Evolutionary conservation across 2,329 filamentous ascomycete species (phyloP).

Genomic region (Paecilomyces dactylethromorphus): DNA sequence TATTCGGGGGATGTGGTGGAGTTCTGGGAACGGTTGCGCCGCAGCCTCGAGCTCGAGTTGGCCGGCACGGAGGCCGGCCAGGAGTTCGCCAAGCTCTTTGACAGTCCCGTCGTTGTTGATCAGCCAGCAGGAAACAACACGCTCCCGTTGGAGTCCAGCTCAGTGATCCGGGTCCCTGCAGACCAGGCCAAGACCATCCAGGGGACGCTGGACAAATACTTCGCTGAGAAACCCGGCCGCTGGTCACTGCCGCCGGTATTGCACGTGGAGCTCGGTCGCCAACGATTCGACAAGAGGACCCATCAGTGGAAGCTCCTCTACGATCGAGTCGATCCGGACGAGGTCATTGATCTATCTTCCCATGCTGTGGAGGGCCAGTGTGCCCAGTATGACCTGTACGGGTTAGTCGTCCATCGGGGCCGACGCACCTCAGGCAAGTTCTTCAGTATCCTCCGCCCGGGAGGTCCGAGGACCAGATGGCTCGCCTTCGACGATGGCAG

Average conservation of each 20-base stretch:
- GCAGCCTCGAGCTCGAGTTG: constrained; percentile 48
- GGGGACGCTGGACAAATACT: constrained; percentile 26
- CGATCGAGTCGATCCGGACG: constrained; percentile 51
- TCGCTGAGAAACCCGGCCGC: constrained; percentile 27
- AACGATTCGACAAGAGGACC: constrained; percentile 47
- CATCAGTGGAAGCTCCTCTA: constrained; percentile 53
- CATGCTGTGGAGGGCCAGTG: constrained; percentile 26
- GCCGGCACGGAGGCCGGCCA: constrained; percentile 35
- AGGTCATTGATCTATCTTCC: constrained; percentile 43
- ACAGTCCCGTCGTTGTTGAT: constrained; percentile 27
- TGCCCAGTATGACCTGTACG: constrained; percentile 51
- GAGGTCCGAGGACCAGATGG: constrained; percentile 51
- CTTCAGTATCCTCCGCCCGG: constrained; percentile 54
- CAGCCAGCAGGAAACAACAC: constrained; percentile 28
- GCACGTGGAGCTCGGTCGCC: constrained; percentile 51
- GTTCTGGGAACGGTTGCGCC: constrained; percentile 49
- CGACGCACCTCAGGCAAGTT: constrained; percentile 53
- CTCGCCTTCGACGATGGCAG: constrained; percentile 53
- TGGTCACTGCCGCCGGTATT: constrained; percentile 45
- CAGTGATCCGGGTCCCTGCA: constrained; percentile 31
- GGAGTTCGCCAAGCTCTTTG: constrained; percentile 42
- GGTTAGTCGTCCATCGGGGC: constrained; percentile 55
- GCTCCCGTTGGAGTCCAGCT: constrained; percentile 31
- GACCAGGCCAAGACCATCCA: constrained; percentile 30
- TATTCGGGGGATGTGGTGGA: constrained; percentile 48